phyloP scores from a whole-genome alignment of 257 asterid species.

The Fraxinus pennsylvanica region DNA sequence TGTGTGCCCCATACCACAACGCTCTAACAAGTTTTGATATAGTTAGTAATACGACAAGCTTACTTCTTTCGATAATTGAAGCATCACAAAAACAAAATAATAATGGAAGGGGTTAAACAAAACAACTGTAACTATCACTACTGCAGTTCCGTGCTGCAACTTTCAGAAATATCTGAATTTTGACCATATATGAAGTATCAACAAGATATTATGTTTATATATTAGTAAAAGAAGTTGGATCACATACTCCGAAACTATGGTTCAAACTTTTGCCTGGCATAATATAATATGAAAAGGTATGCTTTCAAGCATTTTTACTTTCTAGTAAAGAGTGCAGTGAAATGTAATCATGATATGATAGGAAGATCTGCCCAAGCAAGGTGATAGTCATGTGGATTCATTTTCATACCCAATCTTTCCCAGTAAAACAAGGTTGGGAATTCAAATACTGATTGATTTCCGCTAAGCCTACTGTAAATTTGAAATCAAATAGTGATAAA shows the following conservation, averaged over 20 bases:
- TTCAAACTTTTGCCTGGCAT: slow-evolving; percentile 6
- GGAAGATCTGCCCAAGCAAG: slow-evolving; percentile 15
- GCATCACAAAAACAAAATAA: neutral
- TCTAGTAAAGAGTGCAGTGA: slow-evolving; percentile 13
- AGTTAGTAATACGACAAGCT: neutral
- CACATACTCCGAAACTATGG: neutral
- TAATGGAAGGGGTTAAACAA: neutral
- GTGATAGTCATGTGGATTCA: slow-evolving; percentile 10
- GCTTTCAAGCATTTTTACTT: slow-evolving; percentile 18
- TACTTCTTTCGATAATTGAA: slow-evolving; percentile 9
- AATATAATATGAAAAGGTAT: neutral
- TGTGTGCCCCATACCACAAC: no score
- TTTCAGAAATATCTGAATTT: neutral
- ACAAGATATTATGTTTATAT: neutral
- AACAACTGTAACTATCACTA: slow-evolving; percentile 3
- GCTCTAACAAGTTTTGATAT: neutral
- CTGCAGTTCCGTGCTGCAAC: neutral
- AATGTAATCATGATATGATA: slow-evolving; percentile 21
- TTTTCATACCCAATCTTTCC: slow-evolving; percentile 2
- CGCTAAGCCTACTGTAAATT: slow-evolving; percentile 14
- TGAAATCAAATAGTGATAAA: slow-evolving; percentile 15
- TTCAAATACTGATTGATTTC: slow-evolving; percentile 16
- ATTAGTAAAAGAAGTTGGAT: neutral
- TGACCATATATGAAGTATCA: neutral
- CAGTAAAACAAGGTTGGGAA: slow-evolving; percentile 1